These are phyloP conservation scores for Wickerhamiella shivajii DNA, from an alignment of 805 yeast species.

Conservation along the genomic window DNA sequence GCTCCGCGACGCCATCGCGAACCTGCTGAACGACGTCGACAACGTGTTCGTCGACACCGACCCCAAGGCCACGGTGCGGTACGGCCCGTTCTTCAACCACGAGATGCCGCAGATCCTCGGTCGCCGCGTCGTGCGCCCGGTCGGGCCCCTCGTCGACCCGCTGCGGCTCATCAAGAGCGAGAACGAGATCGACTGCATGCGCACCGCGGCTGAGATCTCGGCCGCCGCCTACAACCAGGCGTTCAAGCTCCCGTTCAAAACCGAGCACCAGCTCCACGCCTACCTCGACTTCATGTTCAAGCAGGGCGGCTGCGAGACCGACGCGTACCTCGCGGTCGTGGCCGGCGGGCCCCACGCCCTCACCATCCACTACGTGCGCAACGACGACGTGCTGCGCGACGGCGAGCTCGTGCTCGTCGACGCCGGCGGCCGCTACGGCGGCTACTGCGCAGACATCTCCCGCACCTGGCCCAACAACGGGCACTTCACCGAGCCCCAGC, in stretches of 20 bases:
- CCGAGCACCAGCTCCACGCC: slow-evolving; percentile 68
- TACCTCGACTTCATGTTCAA: slow-evolving; percentile 71
- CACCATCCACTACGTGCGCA: slow-evolving; percentile 85
- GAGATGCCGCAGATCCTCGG: slow-evolving; percentile 11
- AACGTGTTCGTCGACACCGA: slow-evolving; percentile 16
- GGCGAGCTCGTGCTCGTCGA: slow-evolving; percentile 85
- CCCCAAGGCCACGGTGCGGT: slow-evolving; percentile 16
- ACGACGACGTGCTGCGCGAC: slow-evolving; percentile 63
- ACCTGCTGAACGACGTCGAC: slow-evolving; percentile 11
- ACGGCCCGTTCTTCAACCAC: slow-evolving; percentile 14
- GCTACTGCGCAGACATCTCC: slow-evolving; percentile 90
- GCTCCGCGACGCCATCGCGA: slow-evolving; percentile 10
- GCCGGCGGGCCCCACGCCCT: slow-evolving; percentile 87
- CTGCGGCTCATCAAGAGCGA: slow-evolving; percentile 56
- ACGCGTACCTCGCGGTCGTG: slow-evolving; percentile 90
- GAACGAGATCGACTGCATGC: slow-evolving; percentile 64
- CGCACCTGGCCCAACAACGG: slow-evolving; percentile 91
- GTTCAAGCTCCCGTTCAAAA: slow-evolving; percentile 40
- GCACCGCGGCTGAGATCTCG: slow-evolving; percentile 68
- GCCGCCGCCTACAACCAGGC: slow-evolving; percentile 77
- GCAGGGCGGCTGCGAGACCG: slow-evolving; percentile 74
- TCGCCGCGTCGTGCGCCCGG: slow-evolving; percentile 3
- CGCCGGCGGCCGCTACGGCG: slow-evolving; percentile 89
- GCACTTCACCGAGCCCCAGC: slow-evolving; percentile 59
- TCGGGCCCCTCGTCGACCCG: slow-evolving; percentile 15